A percentile compares a stretch with the other conserved stretches of the same genome.
phyloP scores from a whole-genome alignment of 345 rosid species.

The Populus euphratica region DNA sequence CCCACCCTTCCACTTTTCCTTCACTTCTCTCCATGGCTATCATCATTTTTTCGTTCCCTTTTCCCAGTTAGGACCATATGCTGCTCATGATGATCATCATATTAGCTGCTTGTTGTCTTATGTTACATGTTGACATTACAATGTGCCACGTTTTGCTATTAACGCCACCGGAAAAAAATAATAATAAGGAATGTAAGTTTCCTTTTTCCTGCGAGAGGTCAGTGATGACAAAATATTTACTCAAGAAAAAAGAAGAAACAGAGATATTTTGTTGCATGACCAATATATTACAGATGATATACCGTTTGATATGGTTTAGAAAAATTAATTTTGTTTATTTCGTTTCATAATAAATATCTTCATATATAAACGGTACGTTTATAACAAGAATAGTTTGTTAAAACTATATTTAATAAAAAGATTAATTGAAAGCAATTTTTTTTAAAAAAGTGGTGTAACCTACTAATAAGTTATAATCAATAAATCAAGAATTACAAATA shows the following conservation, averaged over 20 bases:
- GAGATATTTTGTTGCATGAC: no score
- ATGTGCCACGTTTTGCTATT: not conserved
- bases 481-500: no score
- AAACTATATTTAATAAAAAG: no score
- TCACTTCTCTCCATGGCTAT: not conserved
- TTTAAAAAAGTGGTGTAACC: no score
- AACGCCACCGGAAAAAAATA: not conserved
- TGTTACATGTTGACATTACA: not conserved
- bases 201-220: not conserved
- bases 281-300: no score
- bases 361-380: no score
- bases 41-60: not conserved
- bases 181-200: not conserved
- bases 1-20: not conserved
- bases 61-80: not conserved
- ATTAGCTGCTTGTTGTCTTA: slow-evolving; percentile 2
- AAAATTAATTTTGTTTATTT: not conserved
- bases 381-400: no score
- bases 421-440: no score
- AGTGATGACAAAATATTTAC: not conserved
- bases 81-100: slow-evolving; percentile 2
- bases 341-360: no score
- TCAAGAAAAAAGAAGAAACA: no score
- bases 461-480: no score
- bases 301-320: no score